These are phyloP conservation scores for Triangularia verruculosa DNA, from an alignment of 2,329 filamentous ascomycete species.

Conservation along the genomic window DNA sequence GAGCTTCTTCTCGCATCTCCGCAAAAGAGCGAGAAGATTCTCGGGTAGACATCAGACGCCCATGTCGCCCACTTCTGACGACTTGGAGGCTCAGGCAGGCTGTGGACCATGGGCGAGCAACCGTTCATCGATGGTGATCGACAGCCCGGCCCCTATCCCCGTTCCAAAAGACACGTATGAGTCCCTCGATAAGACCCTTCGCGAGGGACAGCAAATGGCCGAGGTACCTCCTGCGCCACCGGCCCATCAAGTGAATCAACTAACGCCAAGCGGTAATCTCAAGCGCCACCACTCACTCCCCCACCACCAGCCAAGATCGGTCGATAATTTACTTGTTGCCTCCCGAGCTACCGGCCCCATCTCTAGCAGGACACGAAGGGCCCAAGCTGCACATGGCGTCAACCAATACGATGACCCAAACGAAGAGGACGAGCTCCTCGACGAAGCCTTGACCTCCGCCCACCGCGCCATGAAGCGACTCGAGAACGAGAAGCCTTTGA, in stretches of 20 bases:
- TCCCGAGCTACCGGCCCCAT: conserved; percentile 58
- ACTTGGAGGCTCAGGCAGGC: conserved; percentile 88
- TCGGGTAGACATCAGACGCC: conserved; percentile 87
- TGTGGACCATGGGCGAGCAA: conserved; percentile 87
- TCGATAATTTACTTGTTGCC: conserved; percentile 60
- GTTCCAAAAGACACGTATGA: conserved; percentile 56
- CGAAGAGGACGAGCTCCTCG: conserved; percentile 92
- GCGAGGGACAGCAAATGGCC: conserved; percentile 50
- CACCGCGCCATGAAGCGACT: conserved; percentile 71
- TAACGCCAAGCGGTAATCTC: conserved; percentile 49
- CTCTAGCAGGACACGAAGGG: conserved; percentile 76
- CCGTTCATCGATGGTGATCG: conserved; percentile 77
- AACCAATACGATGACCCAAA: conserved; percentile 91
- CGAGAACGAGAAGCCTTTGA: conserved; percentile 53
- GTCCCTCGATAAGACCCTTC: conserved; percentile 56
- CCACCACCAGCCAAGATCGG: conserved; percentile 60
- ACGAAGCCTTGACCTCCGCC: conserved; percentile 80
- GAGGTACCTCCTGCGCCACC: conserved; percentile 52
- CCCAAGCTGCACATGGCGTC: conserved; percentile 70
- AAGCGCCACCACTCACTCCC: conserved; percentile 65
- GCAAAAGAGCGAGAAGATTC: conserved; percentile 87
- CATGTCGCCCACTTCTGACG: conserved; percentile 74
- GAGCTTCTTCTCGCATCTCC: conserved; percentile 95
- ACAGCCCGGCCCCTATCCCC: conserved; percentile 50
- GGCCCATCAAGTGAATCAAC: conserved; percentile 44